These are phyloP conservation scores for Chlamydomonas incerta DNA, from an alignment of 139 green algal genomes.

Conservation along the genomic window DNA sequence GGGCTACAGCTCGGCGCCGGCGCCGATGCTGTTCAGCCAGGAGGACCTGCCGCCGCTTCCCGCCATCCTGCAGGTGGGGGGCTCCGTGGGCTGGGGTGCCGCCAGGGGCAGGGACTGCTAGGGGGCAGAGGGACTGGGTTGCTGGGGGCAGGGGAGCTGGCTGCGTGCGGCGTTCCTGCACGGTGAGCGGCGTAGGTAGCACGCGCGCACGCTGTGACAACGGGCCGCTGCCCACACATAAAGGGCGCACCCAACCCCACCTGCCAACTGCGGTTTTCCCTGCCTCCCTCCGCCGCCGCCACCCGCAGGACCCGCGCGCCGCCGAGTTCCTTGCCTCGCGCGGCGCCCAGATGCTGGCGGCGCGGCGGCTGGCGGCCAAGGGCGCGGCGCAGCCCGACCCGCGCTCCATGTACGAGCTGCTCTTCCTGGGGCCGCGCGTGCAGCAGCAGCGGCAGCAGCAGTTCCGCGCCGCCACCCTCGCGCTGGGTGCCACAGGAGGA, in stretches of 20 bases:
- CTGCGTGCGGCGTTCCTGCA: no score
- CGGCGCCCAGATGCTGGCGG: not conserved
- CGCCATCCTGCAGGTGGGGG: conserved; percentile 30
- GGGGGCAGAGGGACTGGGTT: no score
- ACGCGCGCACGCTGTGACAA: no score
- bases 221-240: no score
- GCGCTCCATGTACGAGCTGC: conserved; percentile 35
- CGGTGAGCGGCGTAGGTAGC: no score
- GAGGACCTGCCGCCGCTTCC: conserved; percentile 30
- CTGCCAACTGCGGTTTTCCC: not conserved
- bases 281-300: not conserved
- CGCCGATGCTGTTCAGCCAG: not conserved
- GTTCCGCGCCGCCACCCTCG: not conserved
- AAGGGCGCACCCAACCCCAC: no score
- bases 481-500: not conserved
- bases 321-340: conserved; percentile 5
- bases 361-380: conserved; percentile 13
- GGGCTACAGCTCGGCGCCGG: no score
- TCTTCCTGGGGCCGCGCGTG: conserved; percentile 17
- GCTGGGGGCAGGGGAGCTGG: no score
- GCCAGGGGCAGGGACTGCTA: no score
- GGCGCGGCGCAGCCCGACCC: conserved; percentile 22
- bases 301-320: not conserved
- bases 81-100: no score
- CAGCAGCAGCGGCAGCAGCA: not conserved